These are phyloP conservation scores for Dalbergia oliveri DNA, from an alignment of 306 rosid genomes.

Conservation along the genomic window DNA sequence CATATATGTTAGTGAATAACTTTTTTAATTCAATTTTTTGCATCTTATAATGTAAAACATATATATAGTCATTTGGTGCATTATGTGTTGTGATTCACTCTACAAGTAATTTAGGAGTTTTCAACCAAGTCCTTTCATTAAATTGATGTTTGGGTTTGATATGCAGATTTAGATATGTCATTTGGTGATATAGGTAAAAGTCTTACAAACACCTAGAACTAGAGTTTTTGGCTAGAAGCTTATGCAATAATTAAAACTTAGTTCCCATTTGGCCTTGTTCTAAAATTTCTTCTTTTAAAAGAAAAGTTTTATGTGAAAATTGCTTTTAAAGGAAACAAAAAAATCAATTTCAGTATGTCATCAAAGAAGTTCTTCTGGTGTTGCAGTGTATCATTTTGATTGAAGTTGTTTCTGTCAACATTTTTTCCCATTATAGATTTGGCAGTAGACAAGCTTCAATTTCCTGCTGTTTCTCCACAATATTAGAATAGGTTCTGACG, in stretches of 20 bases:
- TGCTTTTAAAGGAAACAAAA: slow-evolving; percentile 19
- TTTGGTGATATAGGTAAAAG: not conserved
- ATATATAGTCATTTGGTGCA: slow-evolving; percentile 27
- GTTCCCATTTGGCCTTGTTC: not conserved
- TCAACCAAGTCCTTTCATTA: not conserved
- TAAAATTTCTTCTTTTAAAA: not conserved
- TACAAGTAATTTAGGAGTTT: not conserved
- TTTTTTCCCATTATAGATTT: too few relatives aligned
- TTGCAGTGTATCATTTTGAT: too few relatives aligned
- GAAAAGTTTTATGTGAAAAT: slow-evolving; percentile 3
- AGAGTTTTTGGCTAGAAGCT: not conserved
- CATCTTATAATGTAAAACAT: slow-evolving; percentile 7
- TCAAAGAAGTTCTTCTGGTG: not conserved
- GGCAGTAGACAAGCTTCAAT: too few relatives aligned
- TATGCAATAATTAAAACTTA: not conserved
- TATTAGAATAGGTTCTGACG: too few relatives aligned
- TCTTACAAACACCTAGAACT: not conserved
- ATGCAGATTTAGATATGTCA: not conserved
- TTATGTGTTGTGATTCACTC: slow-evolving; percentile 34
- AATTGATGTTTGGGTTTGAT: not conserved
- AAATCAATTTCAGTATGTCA: slow-evolving; percentile 1
- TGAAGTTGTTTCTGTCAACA: too few relatives aligned
- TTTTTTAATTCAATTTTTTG: slow-evolving; percentile 1
- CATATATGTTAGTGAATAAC: slow-evolving; percentile 1
- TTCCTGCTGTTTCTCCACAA: too few relatives aligned